These are phyloP conservation scores for Debaryomyces nepalensis DNA, from an alignment of 1,139 yeast genomes.

Conservation along the genomic window DNA sequence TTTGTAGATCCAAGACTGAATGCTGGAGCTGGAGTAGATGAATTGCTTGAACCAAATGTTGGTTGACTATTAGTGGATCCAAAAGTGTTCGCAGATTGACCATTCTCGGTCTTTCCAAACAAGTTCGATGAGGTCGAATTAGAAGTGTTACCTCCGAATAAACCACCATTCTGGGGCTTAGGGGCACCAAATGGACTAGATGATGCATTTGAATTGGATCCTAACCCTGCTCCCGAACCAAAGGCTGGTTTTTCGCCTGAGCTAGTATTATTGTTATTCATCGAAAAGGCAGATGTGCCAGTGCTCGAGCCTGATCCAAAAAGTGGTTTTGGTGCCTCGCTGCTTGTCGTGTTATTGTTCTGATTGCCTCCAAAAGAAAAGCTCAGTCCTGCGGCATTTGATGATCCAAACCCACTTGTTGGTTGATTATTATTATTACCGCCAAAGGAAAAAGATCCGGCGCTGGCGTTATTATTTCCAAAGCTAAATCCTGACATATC, in stretches of 20 bases:
- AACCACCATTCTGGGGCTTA: conserved; percentile 18
- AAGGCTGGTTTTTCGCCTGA: conserved; percentile 11
- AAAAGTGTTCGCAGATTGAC: not conserved
- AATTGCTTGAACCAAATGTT: conserved; percentile 4
- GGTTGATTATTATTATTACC: conserved; percentile 12
- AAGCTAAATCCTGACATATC: conserved; percentile 13
- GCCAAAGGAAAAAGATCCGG: conserved; percentile 8
- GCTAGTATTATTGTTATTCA: conserved; percentile 4
- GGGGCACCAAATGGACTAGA: conserved; percentile 16
- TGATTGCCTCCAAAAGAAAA: conserved; percentile 2
- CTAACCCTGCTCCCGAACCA: conserved; percentile 21
- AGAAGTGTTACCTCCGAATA: conserved; percentile 19
- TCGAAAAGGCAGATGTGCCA: conserved; percentile 3
- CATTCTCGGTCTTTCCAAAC: conserved; percentile 15
- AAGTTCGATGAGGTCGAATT: conserved; percentile 11
- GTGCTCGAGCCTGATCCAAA: conserved; percentile 17
- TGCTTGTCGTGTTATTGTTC: conserved; percentile 13
- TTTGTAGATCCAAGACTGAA: conserved; percentile 29
- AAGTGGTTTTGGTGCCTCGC: conserved; percentile 23
- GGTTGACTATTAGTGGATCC: conserved; percentile 4
- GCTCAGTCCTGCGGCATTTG: conserved; percentile 5
- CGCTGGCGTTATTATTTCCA: conserved; percentile 14
- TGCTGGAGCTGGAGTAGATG: conserved; percentile 14
- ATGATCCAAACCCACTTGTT: conserved; percentile 13
- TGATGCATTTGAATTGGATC: conserved; percentile 21